Conservation (phyloP, 208 protist genomes). For the Leishmania arabica region DNA sequence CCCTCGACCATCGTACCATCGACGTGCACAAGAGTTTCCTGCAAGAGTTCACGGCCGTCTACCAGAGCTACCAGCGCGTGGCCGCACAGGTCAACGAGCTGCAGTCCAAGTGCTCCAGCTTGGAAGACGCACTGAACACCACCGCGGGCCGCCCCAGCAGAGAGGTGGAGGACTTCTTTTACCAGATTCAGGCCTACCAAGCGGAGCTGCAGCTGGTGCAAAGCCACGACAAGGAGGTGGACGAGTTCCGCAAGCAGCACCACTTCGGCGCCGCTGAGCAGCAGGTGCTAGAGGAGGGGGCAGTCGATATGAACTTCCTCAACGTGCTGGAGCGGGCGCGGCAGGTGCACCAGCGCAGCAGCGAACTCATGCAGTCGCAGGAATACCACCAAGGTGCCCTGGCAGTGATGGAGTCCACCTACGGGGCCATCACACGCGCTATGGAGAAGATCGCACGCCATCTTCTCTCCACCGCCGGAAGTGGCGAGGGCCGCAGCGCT, state of each 20-base stretch:
- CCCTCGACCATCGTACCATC: constrained; percentile 61
- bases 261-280: constrained; percentile 71
- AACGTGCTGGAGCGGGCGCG: constrained; percentile 69
- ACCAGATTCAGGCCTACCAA: constrained; percentile 25
- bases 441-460: constrained; percentile 69
- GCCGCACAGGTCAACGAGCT: constrained; percentile 52
- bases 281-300: constrained; percentile 54
- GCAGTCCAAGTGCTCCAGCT: constrained; percentile 40
- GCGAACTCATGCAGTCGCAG: constrained; percentile 58
- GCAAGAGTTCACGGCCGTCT: constrained; percentile 53
- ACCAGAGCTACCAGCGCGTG: constrained; percentile 55
- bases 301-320: constrained; percentile 66
- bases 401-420: constrained; percentile 75
- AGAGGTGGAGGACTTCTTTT: constrained; percentile 30
- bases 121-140: constrained; percentile 17
- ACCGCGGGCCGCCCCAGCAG: constrained; percentile 1
- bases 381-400: constrained; percentile 50
- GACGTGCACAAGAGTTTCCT: constrained; percentile 68
- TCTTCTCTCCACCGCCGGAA: constrained; percentile 43
- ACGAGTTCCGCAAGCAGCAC: constrained; percentile 66
- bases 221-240: constrained; percentile 56
- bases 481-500: constrained; percentile 13
- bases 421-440: constrained; percentile 62
- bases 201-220: constrained; percentile 49
- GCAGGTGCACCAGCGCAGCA: constrained; percentile 63